phyloP scores from a whole-genome alignment of 805 yeast genomes.

The Ogataea chonburiensis region DNA sequence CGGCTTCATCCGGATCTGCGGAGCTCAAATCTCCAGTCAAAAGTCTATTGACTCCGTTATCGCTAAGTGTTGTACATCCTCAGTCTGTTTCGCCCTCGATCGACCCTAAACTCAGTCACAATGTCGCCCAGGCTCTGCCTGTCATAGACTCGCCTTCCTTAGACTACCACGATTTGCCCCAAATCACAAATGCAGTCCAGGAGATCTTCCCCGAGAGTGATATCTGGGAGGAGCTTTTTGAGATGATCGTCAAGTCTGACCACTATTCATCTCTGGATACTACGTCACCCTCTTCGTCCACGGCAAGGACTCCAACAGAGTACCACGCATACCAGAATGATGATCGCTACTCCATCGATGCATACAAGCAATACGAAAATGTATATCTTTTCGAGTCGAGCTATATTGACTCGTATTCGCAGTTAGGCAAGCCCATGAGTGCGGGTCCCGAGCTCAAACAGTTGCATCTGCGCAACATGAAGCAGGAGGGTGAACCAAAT shows the following conservation, averaged over 20 bases:
- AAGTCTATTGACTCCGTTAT: too few relatives aligned
- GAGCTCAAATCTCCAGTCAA: too few relatives aligned
- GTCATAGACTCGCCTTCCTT: too few relatives aligned
- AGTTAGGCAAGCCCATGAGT: background rate
- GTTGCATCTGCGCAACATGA: conserved; percentile 8
- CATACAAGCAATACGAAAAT: conserved; percentile 13
- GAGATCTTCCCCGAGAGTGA: conserved; percentile 6
- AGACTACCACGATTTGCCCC: background rate
- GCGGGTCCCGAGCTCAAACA: background rate
- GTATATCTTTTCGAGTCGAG: conserved; percentile 13
- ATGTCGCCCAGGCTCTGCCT: too few relatives aligned
- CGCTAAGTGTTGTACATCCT: too few relatives aligned
- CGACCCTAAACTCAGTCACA: too few relatives aligned
- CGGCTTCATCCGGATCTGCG: too few relatives aligned
- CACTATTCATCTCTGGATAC: background rate
- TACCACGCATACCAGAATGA: too few relatives aligned
- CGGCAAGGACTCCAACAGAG: background rate
- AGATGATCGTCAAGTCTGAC: conserved; percentile 10
- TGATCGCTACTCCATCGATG: conserved; percentile 17
- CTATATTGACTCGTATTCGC: conserved; percentile 15
- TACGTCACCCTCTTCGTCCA: background rate
- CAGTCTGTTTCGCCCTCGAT: too few relatives aligned
- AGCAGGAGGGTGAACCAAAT: conserved; percentile 1
- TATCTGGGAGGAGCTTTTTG: conserved; percentile 16
- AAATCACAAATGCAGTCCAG: background rate